A percentile compares a stretch with the other conserved stretches of the same genome.
Conservation (phyloP, 2,329 filamentous ascomycete genomes). For the Botryotinia globosa region DNA sequence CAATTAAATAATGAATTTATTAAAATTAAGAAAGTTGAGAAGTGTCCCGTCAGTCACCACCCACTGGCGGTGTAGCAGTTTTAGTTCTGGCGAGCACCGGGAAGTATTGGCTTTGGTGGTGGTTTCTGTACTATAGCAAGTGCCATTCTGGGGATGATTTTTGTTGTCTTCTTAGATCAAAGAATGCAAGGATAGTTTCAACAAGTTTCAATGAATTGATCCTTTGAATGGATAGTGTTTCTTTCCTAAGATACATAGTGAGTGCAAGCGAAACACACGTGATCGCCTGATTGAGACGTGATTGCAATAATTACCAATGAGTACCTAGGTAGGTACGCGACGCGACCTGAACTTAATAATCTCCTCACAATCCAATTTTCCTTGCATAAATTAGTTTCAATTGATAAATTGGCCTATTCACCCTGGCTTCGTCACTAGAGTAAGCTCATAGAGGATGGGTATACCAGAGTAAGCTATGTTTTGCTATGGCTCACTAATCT, state of each 20-base stretch:
- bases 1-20: not conserved
- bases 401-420: not conserved
- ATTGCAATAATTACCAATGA: not conserved
- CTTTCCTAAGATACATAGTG: too few relatives aligned
- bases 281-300: not conserved
- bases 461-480: not conserved
- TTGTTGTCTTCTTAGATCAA: not conserved
- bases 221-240: not conserved
- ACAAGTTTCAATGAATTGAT: not conserved
- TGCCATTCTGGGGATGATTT: not conserved
- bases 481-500: not conserved
- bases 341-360: not conserved
- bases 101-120: not conserved
- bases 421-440: not conserved
- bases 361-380: not conserved
- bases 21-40: not conserved
- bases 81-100: not conserved
- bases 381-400: not conserved
- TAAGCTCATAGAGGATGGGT: not conserved
- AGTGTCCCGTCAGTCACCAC: not conserved
- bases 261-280: not conserved
- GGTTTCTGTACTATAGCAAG: not conserved
- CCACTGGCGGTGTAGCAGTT: not conserved
- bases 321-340: not conserved
- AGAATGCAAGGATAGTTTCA: not conserved